Conservation (phyloP, 225 moss, liverwort and hornwort genomes). For the Thuidium tamariscinum region DNA sequence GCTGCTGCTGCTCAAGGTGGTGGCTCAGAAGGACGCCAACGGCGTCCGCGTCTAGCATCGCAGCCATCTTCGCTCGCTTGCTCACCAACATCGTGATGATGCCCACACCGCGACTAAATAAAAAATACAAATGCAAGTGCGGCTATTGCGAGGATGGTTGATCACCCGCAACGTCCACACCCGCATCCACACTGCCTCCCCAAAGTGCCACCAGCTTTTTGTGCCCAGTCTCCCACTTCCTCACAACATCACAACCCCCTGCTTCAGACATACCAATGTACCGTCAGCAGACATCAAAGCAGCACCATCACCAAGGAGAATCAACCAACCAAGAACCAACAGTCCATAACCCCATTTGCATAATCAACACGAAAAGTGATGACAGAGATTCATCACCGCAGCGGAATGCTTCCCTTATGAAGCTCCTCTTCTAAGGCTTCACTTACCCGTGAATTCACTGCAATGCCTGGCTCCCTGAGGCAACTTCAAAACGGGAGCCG, state of each 20-base stretch:
- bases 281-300: neutral
- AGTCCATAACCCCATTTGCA: neutral
- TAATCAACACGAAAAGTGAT: neutral
- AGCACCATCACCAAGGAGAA: neutral
- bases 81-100: neutral
- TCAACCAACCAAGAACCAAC: neutral
- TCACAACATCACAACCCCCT: neutral
- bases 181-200: neutral
- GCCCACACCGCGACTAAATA: neutral
- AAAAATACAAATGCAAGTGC: neutral
- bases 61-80: constrained; percentile 25
- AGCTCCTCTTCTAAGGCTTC: neutral
- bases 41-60: neutral
- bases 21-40: neutral
- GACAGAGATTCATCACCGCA: neutral
- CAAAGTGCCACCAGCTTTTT: neutral
- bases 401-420: neutral
- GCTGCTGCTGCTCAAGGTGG: neutral
- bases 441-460: neutral
- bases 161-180: neutral
- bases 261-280: neutral
- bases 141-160: neutral
- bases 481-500: neutral
- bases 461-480: neutral
- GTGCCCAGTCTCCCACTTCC: neutral